These are phyloP conservation scores for Sicyos edulis DNA, from an alignment of 306 rosid species.

Conservation along the genomic window DNA sequence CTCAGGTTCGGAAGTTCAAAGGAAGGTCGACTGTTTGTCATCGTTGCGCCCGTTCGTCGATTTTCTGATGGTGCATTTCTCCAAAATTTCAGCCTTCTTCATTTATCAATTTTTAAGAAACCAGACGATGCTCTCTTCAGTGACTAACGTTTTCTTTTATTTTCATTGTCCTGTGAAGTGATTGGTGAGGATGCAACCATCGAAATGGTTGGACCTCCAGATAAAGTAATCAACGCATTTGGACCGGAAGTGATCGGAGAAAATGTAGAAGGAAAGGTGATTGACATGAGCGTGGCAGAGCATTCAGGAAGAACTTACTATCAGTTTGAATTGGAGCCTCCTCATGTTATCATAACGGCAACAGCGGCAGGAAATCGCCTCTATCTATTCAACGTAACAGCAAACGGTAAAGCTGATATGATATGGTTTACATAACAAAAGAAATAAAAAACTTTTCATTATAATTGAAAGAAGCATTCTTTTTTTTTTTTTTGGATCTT, in stretches of 20 bases:
- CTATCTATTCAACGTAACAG: constrained; percentile 75
- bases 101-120: constrained; percentile 1
- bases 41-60: constrained; percentile 93
- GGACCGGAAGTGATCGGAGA: constrained; percentile 96
- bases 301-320: constrained; percentile 80
- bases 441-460: too few species aligned
- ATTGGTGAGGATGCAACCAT: constrained; percentile 78
- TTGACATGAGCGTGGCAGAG: constrained; percentile 49
- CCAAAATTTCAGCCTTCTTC: constrained; percentile 2
- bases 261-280: constrained; percentile 89
- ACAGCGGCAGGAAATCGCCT: constrained; percentile 96
- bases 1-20: constrained; percentile 70
- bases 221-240: constrained; percentile 76
- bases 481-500: too few species aligned
- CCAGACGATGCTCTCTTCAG: not conserved
- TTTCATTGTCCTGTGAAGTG: constrained; percentile 34
- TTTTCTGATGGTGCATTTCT: constrained; percentile 61
- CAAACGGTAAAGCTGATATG: constrained; percentile 51
- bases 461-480: too few species aligned
- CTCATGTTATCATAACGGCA: constrained; percentile 81
- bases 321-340: constrained; percentile 94
- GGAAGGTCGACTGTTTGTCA: constrained; percentile 80
- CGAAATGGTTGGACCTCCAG: constrained; percentile 82
- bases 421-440: constrained; percentile 17
- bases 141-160: not conserved